These are phyloP conservation scores for Flaveria sonorensis DNA, from an alignment of 129 eudicot genomes.

Conservation along the genomic window DNA sequence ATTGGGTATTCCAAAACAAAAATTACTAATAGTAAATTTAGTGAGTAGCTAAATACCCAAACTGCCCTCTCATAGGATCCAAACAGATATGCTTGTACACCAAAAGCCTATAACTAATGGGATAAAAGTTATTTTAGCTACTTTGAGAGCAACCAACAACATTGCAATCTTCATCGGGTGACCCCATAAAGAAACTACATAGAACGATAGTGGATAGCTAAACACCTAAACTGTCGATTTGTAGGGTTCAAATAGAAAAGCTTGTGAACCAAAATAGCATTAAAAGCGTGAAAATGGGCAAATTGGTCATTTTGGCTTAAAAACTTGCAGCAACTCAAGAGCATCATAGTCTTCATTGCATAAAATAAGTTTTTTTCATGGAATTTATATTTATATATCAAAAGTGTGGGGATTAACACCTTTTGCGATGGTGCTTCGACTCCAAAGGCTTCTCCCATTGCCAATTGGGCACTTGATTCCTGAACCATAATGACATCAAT, in stretches of 20 bases:
- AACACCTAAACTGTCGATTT: neutral
- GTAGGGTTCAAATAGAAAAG: neutral
- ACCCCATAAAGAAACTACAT: neutral
- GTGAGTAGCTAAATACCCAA: slow-evolving; percentile 14
- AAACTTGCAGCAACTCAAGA: neutral
- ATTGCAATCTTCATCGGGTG: neutral
- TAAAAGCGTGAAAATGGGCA: neutral
- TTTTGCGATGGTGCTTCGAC: slow-evolving; percentile 48
- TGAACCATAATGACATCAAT: slow-evolving; percentile 33
- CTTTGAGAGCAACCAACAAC: neutral
- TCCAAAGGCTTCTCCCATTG: slow-evolving; percentile 97
- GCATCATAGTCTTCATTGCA: neutral
- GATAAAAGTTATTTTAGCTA: neutral
- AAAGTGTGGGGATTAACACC: slow-evolving; percentile 33
- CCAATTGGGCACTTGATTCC: slow-evolving; percentile 92
- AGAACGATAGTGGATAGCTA: neutral
- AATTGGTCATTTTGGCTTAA: slow-evolving; percentile 5
- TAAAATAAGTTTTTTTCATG: neutral
- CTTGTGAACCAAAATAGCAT: neutral
- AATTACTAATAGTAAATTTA: neutral
- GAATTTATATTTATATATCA: neutral
- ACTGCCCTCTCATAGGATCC: neutral
- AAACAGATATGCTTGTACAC: neutral
- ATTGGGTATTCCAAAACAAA: neutral
- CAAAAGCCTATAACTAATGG: neutral